Base-by-base conservation (phyloP, 2,329 filamentous ascomycete species). In the Sporothrix phasma region DNA sequence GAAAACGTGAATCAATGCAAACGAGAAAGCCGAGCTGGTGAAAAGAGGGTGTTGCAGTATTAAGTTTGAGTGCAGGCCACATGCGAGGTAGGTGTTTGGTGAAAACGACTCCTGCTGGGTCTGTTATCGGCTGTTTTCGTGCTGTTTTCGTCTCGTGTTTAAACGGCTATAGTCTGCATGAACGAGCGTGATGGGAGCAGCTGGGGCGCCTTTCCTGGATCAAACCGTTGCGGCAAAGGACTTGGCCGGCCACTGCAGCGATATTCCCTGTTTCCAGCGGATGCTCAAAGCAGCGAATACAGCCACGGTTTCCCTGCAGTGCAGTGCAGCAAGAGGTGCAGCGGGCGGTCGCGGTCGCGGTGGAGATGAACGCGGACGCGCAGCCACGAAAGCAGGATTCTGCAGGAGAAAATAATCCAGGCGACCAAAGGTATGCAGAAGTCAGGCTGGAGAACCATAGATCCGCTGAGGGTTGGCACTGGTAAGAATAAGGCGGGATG, bases 101-200 rank as follows among this genome's bases (percentile, higher is more conserved):
- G n/a, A n/a, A n/a, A n/a, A 39, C 47, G 58, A 47, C 31, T 64
- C 31, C 47, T 24, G 46, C 10, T 34, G 10, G 15, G 51, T n/a
- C 51, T 37, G 3, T 37, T 19, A 29, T 37, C 15, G 34, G 8
- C 49, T 26, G 8, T 11, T 29, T 46, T 46, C 47, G 29, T 47
- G 47, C 41, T 41, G 26, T 49, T 49, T 41, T 58, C 53, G 43
- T 64, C 22, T 59, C 39, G 49, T 56, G 26, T 56, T 56, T 29
- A 39, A 56, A 61, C 22, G 15, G 41, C 26, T 45, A 22, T 63
- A 37, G 26, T 22, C 49, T 63, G 63, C 63, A 65, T 65, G 63
- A 65, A 58, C 63, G 63, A 65, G 47, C 49, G 58, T 61, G 63
- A 58, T 58, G 31, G 29, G 59, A 24, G 47, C 41, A 19, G 39